Evolutionary conservation across 768 basidiomycete genomes (phyloP), one percentile per base, ranked within the genome.

Genomic region (Pleurotus cornucopiae): DNA sequence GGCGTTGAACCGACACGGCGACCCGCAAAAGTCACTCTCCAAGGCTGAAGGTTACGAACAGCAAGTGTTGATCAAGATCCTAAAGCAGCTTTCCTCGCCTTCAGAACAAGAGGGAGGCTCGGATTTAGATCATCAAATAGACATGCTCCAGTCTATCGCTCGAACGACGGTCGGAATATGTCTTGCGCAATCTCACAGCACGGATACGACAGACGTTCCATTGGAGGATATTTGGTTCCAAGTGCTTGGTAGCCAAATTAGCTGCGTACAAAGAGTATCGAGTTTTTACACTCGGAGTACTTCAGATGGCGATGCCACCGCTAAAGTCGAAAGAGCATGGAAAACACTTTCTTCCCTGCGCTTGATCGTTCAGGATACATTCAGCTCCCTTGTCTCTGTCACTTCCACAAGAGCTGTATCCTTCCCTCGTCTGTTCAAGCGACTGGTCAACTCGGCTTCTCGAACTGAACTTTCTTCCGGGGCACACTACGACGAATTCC

Each of bases 191-290:
- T 91, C 90, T 4, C 73, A 74, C 56, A 68, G 62, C 23, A 65
- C 68, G 11, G 71, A 73, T 16, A 67, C 73, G 7, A 69, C 64
- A 26, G 69, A 78, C 25, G 65, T 79, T 55, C 72, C 79, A 40
- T 62, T 85, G 13, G 94, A 97, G 64, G 91, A 96, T 60, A 81
- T 93, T 60, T 98, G 94, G 94, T 92, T 93, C 68, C 81, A 84
- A 58, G 73, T 97, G 1, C 78, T 98, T 30, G 84, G 83, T 63
- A 85, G 87, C 58, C 88, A 97, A 64, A 86, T 97, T 53, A 80
- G 84, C 49, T 80, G 82, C 34, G 86, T 95, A 6, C 94, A 95
- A 61, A 76, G 75, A 2, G 69, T 93, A 13, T 84, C 86, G 0
- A 72, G 71, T 3, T 76, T 75, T 55, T 71, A 66, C 56, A 61